A percentile compares a stretch with the other conserved stretches of the same genome.
Evolutionary conservation across 306 rosid genomes (phyloP).

Genomic region (Oxytropis ochrocephala): DNA sequence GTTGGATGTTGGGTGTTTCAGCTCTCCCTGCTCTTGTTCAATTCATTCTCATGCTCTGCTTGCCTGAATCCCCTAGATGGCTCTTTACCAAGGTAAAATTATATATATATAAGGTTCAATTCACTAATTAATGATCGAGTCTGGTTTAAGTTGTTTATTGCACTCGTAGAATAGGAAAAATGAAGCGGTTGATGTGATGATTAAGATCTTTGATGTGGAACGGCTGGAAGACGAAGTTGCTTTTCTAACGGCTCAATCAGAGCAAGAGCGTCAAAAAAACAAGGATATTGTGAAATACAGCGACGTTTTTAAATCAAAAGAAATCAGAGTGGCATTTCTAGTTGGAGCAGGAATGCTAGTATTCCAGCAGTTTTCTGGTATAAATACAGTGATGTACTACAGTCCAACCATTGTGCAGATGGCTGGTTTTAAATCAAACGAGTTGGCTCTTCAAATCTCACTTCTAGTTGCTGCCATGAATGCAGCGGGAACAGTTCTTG

Average conservation of each 20-base stretch:
- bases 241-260: conserved; percentile 50
- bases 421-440: conserved; percentile 81
- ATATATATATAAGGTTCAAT: no score
- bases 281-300: conserved; percentile 22
- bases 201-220: conserved; percentile 57
- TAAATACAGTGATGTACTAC: conserved; percentile 90
- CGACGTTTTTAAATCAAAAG: conserved; percentile 52
- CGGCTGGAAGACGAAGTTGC: conserved; percentile 78
- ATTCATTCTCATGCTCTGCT: conserved; percentile 62
- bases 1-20: conserved; percentile 95
- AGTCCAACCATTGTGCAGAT: conserved; percentile 83
- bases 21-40: conserved; percentile 78
- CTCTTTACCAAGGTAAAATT: conserved; percentile 83
- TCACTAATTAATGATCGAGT: no score
- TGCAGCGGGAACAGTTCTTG: conserved; percentile 64
- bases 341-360: conserved; percentile 90
- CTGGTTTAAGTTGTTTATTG: no score
- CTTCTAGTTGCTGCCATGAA: conserved; percentile 70
- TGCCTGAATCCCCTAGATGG: conserved; percentile 96
- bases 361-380: conserved; percentile 81
- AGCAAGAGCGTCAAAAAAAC: conserved; percentile 44
- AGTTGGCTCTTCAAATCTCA: conserved; percentile 68
- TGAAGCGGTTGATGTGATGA: conserved; percentile 62
- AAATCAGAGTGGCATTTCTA: conserved; percentile 67
- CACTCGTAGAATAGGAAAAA: conserved; percentile 40